phyloP scores from a whole-genome alignment of 176 grass and related monocot genomes.

The Hsuehochloa calcarea region DNA sequence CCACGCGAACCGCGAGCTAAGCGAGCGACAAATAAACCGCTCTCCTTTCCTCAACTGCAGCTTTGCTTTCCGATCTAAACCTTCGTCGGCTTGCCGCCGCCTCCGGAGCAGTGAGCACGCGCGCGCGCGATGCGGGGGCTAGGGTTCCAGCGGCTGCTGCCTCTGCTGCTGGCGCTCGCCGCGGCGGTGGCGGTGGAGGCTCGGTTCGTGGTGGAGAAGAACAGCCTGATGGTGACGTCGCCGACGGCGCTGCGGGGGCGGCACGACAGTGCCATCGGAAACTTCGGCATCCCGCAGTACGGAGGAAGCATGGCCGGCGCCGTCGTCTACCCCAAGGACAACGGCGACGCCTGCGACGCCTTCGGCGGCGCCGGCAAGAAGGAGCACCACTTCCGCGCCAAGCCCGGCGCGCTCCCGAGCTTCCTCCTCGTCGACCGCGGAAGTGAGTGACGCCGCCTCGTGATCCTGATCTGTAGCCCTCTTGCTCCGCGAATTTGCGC shows the following conservation, averaged over 20 bases:
- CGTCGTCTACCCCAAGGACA: conserved; percentile 78
- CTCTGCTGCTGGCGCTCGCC: not conserved
- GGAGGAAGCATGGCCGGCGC: conserved; percentile 89
- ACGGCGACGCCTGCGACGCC: conserved; percentile 61
- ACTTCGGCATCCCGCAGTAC: conserved; percentile 97
- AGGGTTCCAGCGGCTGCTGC: conserved; percentile 24
- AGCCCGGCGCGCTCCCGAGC: conserved; percentile 76
- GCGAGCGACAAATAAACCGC: conserved; percentile 1
- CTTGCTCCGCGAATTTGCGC: not conserved
- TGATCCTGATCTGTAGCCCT: not conserved
- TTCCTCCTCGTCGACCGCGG: conserved; percentile 94
- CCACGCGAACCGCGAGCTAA: not conserved
- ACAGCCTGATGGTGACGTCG: conserved; percentile 89
- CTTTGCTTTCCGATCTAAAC: conserved; percentile 33
- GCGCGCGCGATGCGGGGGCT: conserved; percentile 22
- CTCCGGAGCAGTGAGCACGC: not conserved
- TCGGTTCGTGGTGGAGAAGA: conserved; percentile 98
- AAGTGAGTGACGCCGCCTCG: conserved; percentile 36
- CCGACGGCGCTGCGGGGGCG: conserved; percentile 61
- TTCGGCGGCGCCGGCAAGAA: conserved; percentile 31
- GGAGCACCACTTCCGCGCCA: conserved; percentile 59
- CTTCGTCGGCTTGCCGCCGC: conserved; percentile 23
- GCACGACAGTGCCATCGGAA: conserved; percentile 89
- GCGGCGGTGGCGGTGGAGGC: conserved; percentile 27
- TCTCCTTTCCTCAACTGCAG: not conserved